Evolutionary conservation across 495 filamentous ascomycete genomes (phyloP).

Genomic region (Penicillium cataractarum): DNA sequence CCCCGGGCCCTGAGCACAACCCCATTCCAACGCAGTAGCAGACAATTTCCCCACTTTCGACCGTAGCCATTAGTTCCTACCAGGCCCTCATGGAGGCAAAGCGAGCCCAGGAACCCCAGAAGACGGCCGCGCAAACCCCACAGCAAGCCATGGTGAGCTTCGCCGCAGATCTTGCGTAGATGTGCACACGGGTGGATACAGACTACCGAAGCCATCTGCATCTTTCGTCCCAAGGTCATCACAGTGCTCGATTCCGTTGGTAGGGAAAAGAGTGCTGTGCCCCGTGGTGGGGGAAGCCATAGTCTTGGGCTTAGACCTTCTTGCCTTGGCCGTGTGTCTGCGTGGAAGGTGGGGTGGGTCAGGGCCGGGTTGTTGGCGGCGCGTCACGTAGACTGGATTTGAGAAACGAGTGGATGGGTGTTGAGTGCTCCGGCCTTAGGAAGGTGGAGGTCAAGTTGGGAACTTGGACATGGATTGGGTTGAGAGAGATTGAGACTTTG

Average conservation of each 20-base stretch:
- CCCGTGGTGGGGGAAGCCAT: constrained; percentile 13
- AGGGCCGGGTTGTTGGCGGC: constrained; percentile 4
- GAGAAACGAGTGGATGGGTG: constrained; percentile 1
- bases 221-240: constrained; percentile 8
- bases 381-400: neutral
- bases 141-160: constrained; percentile 23
- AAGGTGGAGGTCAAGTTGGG: neutral
- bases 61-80: constrained; percentile 54
- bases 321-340: constrained; percentile 34
- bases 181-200: constrained; percentile 7
- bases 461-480: neutral
- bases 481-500: neutral
- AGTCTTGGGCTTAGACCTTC: constrained; percentile 15
- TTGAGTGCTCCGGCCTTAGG: neutral
- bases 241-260: neutral
- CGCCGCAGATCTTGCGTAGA: constrained; percentile 15
- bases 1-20: constrained; percentile 6
- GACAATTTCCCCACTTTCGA: constrained; percentile 30
- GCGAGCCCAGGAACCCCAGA: constrained; percentile 51
- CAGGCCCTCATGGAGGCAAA: constrained; percentile 48
- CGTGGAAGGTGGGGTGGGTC: constrained; percentile 14
- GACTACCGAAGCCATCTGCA: neutral
- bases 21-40: constrained; percentile 7
- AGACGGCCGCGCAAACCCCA: constrained; percentile 32
- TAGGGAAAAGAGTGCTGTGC: neutral